Conservation (phyloP, 179 eudicot genomes). For the Silene vulgaris region DNA sequence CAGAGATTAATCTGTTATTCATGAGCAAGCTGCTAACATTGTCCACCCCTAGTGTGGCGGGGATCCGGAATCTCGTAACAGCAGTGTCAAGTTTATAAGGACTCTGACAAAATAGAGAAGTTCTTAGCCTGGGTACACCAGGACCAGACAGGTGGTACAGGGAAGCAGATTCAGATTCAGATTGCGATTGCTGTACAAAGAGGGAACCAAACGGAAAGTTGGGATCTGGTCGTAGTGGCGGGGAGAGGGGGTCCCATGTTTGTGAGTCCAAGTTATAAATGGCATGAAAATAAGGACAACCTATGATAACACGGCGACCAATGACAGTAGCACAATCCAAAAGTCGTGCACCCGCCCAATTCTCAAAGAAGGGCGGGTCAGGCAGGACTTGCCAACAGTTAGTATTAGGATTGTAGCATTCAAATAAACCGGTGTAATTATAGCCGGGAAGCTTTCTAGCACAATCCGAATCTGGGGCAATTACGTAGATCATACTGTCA, state of each 20-base stretch:
- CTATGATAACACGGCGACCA: slow-evolving; percentile 14
- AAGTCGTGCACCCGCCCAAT: not conserved
- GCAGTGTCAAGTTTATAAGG: not conserved
- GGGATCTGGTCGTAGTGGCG: no score
- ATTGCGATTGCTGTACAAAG: not conserved
- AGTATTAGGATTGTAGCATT: slow-evolving; percentile 10
- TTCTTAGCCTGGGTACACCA: not conserved
- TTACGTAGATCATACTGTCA: slow-evolving; percentile 18
- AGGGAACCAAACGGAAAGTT: not conserved
- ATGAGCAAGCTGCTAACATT: no score
- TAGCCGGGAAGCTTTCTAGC: not conserved
- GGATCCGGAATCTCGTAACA: not conserved
- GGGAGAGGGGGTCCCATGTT: not conserved
- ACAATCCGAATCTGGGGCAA: not conserved
- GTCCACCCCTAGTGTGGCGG: no score
- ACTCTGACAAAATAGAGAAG: not conserved
- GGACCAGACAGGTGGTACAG: not conserved
- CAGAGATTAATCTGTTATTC: no score
- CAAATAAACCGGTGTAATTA: not conserved
- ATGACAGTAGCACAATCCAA: not conserved
- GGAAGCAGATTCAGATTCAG: no score
- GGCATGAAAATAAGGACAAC: not conserved
- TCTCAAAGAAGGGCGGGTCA: slow-evolving; percentile 7
- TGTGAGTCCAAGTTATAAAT: slow-evolving; percentile 11
- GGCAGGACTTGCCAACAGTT: slow-evolving; percentile 14